These are phyloP conservation scores for Tricholomella constricta DNA, from an alignment of 768 basidiomycete genomes.

Conservation along the genomic window DNA sequence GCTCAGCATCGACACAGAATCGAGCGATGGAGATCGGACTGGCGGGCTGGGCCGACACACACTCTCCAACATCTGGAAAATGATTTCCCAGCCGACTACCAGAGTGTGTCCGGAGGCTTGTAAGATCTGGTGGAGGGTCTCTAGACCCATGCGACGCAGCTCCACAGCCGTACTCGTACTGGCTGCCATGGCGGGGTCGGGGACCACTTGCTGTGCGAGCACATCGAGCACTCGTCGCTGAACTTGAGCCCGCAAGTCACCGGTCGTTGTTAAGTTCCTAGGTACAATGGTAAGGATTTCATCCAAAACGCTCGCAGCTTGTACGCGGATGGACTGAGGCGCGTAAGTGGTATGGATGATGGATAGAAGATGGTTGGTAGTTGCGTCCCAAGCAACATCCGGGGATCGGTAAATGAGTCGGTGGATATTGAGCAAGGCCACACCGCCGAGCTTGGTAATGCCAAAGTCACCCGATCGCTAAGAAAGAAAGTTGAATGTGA, in stretches of 20 bases:
- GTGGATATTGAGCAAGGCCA: slow-evolving; percentile 82
- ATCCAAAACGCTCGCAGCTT: slow-evolving; percentile 86
- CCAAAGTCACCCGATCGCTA: slow-evolving; percentile 93
- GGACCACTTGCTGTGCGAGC: slow-evolving; percentile 76
- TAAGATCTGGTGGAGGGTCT: slow-evolving; percentile 87
- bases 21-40: slow-evolving; percentile 34
- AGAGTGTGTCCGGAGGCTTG: slow-evolving; percentile 92
- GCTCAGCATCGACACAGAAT: slow-evolving; percentile 42
- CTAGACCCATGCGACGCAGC: slow-evolving; percentile 83
- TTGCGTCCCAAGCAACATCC: slow-evolving; percentile 81
- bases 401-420: slow-evolving; percentile 84
- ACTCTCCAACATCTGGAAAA: slow-evolving; percentile 90
- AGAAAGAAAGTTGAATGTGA: slow-evolving; percentile 4
- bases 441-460: slow-evolving; percentile 81
- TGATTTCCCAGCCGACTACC: slow-evolving; percentile 89
- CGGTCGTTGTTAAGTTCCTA: slow-evolving; percentile 60
- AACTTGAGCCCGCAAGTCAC: slow-evolving; percentile 66
- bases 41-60: slow-evolving; percentile 67
- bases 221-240: slow-evolving; percentile 87
- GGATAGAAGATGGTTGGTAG: slow-evolving; percentile 77
- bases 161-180: slow-evolving; percentile 62
- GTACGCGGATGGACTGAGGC: slow-evolving; percentile 78
- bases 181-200: slow-evolving; percentile 35
- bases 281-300: slow-evolving; percentile 81
- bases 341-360: slow-evolving; percentile 71